Evolutionary conservation across 2,329 filamentous ascomycete species (phyloP).

Genomic region (Hymenoscyphus repandus): DNA sequence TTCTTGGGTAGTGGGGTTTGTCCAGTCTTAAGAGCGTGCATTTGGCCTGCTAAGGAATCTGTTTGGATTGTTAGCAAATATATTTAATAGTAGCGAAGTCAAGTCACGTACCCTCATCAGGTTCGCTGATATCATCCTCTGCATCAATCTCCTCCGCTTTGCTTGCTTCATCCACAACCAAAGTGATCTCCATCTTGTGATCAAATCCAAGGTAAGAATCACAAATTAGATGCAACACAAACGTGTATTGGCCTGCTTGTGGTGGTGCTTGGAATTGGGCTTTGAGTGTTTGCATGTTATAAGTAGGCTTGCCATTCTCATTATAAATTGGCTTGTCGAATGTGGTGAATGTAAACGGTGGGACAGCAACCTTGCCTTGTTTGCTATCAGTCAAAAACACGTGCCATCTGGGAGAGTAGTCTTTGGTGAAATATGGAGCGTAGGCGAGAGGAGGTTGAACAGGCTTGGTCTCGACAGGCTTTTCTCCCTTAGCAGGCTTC

Average conservation of each 20-base stretch:
- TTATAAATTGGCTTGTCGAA: conserved; percentile 89
- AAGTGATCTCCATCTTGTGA: conserved; percentile 81
- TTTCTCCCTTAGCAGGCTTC: conserved; percentile 58
- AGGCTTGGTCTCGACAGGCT: conserved; percentile 55
- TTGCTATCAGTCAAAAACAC: conserved; percentile 92
- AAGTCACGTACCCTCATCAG: conserved; percentile 80
- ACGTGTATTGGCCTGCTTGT: conserved; percentile 87
- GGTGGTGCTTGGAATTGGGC: conserved; percentile 95
- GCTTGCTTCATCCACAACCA: conserved; percentile 82
- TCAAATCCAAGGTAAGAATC: conserved; percentile 96
- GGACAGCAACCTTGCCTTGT: conserved; percentile 92
- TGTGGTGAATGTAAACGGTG: conserved; percentile 88
- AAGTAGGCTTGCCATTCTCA: conserved; percentile 78
- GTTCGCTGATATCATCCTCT: conserved; percentile 95
- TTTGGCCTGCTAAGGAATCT: conserved; percentile 89
- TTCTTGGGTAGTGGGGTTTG: conserved; percentile 50
- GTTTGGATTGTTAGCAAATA: conserved; percentile 17
- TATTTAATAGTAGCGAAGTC: background rate
- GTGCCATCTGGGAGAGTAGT: conserved; percentile 88
- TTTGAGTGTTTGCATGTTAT: conserved; percentile 92
- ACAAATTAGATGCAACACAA: conserved; percentile 88
- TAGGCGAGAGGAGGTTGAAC: conserved; percentile 80
- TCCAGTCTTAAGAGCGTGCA: conserved; percentile 78
- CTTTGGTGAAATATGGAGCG: conserved; percentile 84
- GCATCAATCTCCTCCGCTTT: conserved; percentile 75